Conservation (phyloP, 257 asterid genomes). For the Solanum chilense region DNA sequence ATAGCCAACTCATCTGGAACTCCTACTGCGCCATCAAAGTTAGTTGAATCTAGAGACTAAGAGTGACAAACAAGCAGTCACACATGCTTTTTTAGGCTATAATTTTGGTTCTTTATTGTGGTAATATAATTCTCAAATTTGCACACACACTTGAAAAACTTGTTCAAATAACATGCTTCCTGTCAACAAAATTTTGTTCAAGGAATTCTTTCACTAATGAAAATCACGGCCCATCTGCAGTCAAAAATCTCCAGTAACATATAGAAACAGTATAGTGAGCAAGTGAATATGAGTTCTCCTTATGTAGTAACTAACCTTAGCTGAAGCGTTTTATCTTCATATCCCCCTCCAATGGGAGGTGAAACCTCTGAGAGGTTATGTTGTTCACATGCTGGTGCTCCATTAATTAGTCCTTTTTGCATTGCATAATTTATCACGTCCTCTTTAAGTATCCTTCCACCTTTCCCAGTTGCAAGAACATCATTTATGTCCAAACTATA, state of each 20-base stretch:
- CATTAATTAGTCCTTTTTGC: conserved; percentile 30
- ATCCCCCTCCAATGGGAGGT: conserved; percentile 23
- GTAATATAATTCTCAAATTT: background rate
- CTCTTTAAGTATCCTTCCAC: conserved; percentile 63
- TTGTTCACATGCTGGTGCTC: conserved; percentile 19
- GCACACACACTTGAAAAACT: background rate
- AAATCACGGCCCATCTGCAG: background rate
- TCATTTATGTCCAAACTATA: conserved; percentile 51
- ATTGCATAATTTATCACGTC: conserved; percentile 55
- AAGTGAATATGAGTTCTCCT: background rate
- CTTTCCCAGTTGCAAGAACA: conserved; percentile 70
- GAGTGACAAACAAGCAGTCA: background rate
- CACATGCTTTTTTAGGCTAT: background rate
- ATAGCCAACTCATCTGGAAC: background rate
- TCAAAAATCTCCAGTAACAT: background rate
- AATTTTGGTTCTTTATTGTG: background rate
- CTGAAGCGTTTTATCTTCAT: conserved; percentile 48
- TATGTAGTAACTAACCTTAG: conserved; percentile 37
- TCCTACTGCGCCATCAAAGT: background rate
- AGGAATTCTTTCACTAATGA: background rate
- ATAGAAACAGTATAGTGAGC: background rate
- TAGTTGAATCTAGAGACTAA: background rate
- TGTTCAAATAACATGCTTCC: background rate
- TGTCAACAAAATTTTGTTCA: background rate
- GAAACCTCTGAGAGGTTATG: conserved; percentile 14